These are phyloP conservation scores for Rhodotorula sp. DNA, from an alignment of 1,284 basidiomycete genomes.

Conservation along the genomic window DNA sequence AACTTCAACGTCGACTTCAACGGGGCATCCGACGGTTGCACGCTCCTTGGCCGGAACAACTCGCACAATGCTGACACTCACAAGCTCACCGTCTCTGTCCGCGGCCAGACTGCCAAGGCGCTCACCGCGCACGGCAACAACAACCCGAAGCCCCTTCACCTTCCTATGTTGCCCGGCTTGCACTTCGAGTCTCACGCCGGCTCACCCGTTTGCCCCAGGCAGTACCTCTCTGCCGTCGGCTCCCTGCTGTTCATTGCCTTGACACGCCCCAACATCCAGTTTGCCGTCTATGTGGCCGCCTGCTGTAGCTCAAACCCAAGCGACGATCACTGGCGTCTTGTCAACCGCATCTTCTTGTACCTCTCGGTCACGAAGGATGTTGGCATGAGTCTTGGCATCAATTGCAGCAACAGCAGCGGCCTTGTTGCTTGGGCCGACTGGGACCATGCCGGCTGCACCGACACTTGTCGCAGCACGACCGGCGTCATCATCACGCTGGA, in stretches of 20 bases:
- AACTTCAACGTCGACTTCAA: neutral
- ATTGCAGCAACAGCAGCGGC: neutral
- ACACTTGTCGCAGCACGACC: slow-evolving; percentile 19
- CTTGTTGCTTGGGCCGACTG: slow-evolving; percentile 14
- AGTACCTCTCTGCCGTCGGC: slow-evolving; percentile 8
- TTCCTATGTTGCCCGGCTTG: slow-evolving; percentile 3
- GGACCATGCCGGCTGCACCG: slow-evolving; percentile 26
- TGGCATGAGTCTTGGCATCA: neutral
- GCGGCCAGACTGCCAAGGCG: neutral
- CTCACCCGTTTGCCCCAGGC: neutral
- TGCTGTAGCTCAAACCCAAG: slow-evolving; percentile 2
- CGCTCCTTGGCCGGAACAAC: too few species aligned
- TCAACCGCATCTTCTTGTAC: too few species aligned
- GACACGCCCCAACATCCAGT: slow-evolving; percentile 3
- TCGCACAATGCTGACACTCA: too few species aligned
- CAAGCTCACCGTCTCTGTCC: too few species aligned
- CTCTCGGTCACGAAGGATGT: neutral
- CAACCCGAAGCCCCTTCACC: neutral
- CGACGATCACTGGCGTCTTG: neutral
- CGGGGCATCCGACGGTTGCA: too few species aligned
- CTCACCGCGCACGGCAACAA: neutral
- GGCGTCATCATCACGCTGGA: slow-evolving; percentile 20
- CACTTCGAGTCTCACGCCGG: neutral
- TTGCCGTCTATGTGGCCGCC: neutral
- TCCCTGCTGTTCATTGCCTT: neutral